Evolutionary conservation across 108 stramenopile species (phyloP), one percentile per base, ranked within the genome.

Genomic region (Pseudonitzschia pungens): DNA sequence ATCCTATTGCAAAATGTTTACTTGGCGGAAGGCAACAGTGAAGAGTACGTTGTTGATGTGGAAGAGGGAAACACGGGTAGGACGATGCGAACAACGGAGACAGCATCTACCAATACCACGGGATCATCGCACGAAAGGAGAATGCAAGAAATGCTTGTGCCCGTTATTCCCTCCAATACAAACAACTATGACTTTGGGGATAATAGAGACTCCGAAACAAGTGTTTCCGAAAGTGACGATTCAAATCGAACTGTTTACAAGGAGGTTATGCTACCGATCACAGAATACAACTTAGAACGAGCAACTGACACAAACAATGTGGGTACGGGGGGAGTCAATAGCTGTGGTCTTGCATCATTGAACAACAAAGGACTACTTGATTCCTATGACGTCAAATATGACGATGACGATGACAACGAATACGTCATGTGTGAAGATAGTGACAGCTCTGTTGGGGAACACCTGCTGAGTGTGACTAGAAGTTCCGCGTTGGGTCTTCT

Each of bases 401-500:
- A 62, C n/a, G 29, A 58, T 10, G 57, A 58, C 57, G 40, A 62
- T 7, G 60, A 62, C 20, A 41, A 41, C 32, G 36, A 40, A 21
- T 62, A 33, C 33, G 60, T 62, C 16, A n/a, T 62, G 33, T 26
- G 60, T 33, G 60, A 62, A 16, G 60, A 62, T 33, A 29, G 60
- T 29, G 28, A 62, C n/a, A 62, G 9, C 60, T 62, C 60, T 33
- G 33, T 62, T n/a, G 60, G 29, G 16, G 60, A 62, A 62, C 60
- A 62, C 32, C n/a, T 62, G 36, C 29, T 62, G 60, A 62, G 33
- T 28, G 60, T 40, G 20, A 62, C 28, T 15, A 62, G 60, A 41
- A 62, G 33, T 40, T 33, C 60, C 36, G 33, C 14, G 3, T n/a
- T 58, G 14, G 9, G 22, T 22, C 27, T 58, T 15, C 29, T 31